These are phyloP conservation scores for Phytophthora colocasiae DNA, from an alignment of 352 stramenopile species.

Conservation along the genomic window DNA sequence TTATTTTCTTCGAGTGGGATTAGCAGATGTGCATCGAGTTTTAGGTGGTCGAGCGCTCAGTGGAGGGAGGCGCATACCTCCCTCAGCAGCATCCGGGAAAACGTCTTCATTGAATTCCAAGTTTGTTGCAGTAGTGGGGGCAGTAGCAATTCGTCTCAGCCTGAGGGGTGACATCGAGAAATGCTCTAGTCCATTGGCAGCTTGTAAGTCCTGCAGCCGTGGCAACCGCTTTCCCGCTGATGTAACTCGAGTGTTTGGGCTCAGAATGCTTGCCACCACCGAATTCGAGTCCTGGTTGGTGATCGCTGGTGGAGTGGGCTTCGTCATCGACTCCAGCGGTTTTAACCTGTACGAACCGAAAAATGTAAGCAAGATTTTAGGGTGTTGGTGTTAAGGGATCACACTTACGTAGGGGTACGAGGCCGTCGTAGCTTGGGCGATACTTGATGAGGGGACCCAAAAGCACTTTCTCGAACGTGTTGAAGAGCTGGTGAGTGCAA, in stretches of 20 bases:
- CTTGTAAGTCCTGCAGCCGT: slow-evolving; percentile 23
- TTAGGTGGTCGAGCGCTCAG: slow-evolving; percentile 37
- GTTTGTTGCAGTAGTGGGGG: slow-evolving; percentile 33
- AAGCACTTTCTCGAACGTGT: slow-evolving; percentile 9
- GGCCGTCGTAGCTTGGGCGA: slow-evolving; percentile 19
- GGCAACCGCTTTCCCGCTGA: slow-evolving; percentile 38
- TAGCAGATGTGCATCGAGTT: slow-evolving; percentile 13
- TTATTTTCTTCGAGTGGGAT: slow-evolving; percentile 18
- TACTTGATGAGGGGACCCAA: slow-evolving; percentile 3
- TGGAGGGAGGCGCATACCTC: slow-evolving; percentile 50
- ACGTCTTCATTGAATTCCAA: slow-evolving; percentile 25
- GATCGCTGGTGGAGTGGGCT: slow-evolving; percentile 15
- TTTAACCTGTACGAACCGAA: slow-evolving; percentile 42
- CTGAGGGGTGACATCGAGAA: slow-evolving; percentile 45
- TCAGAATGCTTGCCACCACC: slow-evolving; percentile 8
- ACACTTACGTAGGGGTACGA: slow-evolving; percentile 34
- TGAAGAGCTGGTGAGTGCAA: slow-evolving; percentile 11
- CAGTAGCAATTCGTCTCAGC: slow-evolving; percentile 54
- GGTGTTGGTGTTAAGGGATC: not conserved
- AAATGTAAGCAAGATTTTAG: slow-evolving; percentile 5
- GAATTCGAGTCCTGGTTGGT: slow-evolving; percentile 31
- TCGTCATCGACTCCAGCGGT: slow-evolving; percentile 39
- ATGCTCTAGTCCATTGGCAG: slow-evolving; percentile 9
- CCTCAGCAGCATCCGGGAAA: slow-evolving; percentile 22
- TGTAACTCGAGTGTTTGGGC: slow-evolving; percentile 20